Percentiles rank a stretch among this genome's conserved stretches.
phyloP scores from a whole-genome alignment of 495 filamentous ascomycete genomes.

The Penicillium bovifimosum region DNA sequence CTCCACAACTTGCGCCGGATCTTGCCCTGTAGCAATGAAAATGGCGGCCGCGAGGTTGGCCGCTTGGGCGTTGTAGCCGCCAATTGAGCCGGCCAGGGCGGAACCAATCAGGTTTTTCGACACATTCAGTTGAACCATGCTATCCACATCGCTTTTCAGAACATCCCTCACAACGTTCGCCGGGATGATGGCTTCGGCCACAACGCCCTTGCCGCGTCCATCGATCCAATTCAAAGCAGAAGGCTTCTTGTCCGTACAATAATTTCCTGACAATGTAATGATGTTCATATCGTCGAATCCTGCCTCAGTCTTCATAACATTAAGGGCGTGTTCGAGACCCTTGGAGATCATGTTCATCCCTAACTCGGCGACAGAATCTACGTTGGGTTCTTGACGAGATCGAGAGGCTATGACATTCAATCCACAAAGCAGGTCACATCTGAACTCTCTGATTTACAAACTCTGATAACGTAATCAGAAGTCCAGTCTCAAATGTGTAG shows the following conservation, averaged over 20 bases:
- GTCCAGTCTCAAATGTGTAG: too few species aligned
- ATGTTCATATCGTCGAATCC: slow-evolving; percentile 97
- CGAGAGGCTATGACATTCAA: too few species aligned
- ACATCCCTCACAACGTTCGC: slow-evolving; percentile 78
- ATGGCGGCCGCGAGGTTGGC: slow-evolving; percentile 96
- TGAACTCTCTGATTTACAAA: too few species aligned
- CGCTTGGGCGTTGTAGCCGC: slow-evolving; percentile 97
- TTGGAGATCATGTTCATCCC: slow-evolving; percentile 99
- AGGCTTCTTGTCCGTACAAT: slow-evolving; percentile 97
- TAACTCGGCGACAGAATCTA: too few species aligned
- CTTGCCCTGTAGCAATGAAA: slow-evolving; percentile 95
- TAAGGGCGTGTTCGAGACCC: slow-evolving; percentile 89
- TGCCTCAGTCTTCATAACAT: slow-evolving; percentile 78
- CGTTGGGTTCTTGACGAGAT: too few species aligned
- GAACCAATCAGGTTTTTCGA: slow-evolving; percentile 95
- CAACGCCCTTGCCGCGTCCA: slow-evolving; percentile 92
- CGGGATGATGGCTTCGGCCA: slow-evolving; percentile 96
- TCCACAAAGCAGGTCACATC: too few species aligned
- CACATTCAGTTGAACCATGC: slow-evolving; percentile 85
- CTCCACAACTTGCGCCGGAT: slow-evolving; percentile 96
- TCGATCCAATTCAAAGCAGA: slow-evolving; percentile 99
- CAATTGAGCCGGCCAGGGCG: slow-evolving; percentile 93
- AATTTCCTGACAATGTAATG: slow-evolving; percentile 92
- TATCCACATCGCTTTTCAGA: slow-evolving; percentile 87
- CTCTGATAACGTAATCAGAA: too few species aligned